Conservation (phyloP, 2,329 filamentous ascomycete genomes). For the Hypocrella siamensis region DNA sequence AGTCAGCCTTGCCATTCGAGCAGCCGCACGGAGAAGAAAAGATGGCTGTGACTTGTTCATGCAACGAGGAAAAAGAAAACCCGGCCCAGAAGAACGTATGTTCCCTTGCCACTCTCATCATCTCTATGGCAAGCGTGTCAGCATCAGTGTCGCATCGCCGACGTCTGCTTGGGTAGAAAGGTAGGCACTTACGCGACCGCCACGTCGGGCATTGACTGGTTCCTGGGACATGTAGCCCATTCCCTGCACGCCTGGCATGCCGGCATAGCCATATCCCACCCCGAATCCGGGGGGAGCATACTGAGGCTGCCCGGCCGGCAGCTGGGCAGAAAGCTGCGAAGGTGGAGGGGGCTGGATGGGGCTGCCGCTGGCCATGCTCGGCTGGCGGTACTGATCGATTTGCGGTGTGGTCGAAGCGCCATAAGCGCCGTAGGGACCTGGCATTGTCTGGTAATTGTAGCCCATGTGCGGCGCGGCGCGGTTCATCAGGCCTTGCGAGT, state of each 20-base stretch:
- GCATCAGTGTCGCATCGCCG: neutral
- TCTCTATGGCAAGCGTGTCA: neutral
- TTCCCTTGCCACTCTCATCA: neutral
- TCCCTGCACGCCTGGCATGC: slow-evolving; percentile 29
- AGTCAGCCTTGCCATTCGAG: no score
- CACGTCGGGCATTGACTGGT: slow-evolving; percentile 36
- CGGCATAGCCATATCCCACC: slow-evolving; percentile 29
- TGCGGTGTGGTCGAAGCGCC: slow-evolving; percentile 26
- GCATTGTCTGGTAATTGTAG: slow-evolving; percentile 41
- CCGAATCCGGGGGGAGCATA: slow-evolving; percentile 35
- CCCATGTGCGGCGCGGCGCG: slow-evolving; percentile 36
- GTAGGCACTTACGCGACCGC: slow-evolving; percentile 34
- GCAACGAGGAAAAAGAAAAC: no score
- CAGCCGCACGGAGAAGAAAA: no score
- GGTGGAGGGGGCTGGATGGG: slow-evolving; percentile 30
- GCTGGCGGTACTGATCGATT: slow-evolving; percentile 40
- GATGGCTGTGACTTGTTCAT: no score
- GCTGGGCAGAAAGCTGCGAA: slow-evolving; percentile 21
- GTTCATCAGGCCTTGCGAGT: slow-evolving; percentile 41
- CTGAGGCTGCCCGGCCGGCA: slow-evolving; percentile 24
- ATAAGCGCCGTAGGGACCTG: slow-evolving; percentile 38
- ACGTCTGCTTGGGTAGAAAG: neutral
- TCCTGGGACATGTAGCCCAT: slow-evolving; percentile 39
- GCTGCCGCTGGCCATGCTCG: slow-evolving; percentile 33
- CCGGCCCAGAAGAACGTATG: no score